These are phyloP conservation scores for Aspergillus sp. DNA, from an alignment of 2,329 filamentous ascomycete genomes.

Conservation along the genomic window DNA sequence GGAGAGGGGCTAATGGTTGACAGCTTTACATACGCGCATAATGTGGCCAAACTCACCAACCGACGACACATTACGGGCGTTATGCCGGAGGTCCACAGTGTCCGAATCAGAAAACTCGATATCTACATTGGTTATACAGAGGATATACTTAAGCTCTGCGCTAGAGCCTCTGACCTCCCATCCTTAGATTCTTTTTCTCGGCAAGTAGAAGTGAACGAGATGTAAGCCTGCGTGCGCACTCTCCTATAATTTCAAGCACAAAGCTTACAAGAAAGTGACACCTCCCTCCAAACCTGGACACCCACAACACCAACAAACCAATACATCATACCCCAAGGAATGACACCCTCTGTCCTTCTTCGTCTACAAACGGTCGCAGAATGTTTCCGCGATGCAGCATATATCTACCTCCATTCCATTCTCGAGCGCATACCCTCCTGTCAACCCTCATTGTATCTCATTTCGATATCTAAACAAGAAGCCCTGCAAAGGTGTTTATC, in stretches of 20 bases:
- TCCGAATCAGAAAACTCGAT: conserved; percentile 25
- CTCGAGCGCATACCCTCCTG: conserved; percentile 12
- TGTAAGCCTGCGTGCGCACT: conserved; percentile 15
- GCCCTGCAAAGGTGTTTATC: conserved; percentile 23
- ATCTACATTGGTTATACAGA: conserved; percentile 35
- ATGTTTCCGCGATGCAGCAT: conserved; percentile 32
- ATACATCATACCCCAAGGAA: conserved; percentile 27
- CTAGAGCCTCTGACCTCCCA: conserved; percentile 27
- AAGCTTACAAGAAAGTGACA: conserved; percentile 19
- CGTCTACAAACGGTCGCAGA: conserved; percentile 31
- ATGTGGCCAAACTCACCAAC: conserved; percentile 29
- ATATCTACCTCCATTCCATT: conserved; percentile 32
- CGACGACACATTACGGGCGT: conserved; percentile 16
- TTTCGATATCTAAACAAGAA: conserved; percentile 21
- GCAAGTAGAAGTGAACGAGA: conserved; percentile 19
- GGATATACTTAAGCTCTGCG: conserved; percentile 28
- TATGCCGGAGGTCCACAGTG: conserved; percentile 14
- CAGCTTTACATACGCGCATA: conserved; percentile 29
- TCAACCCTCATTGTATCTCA: background rate
- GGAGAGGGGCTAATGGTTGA: background rate
- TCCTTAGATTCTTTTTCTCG: conserved; percentile 18
- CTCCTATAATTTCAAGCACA: background rate
- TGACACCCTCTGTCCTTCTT: conserved; percentile 17
- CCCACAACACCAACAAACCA: conserved; percentile 12
- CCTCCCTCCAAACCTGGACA: conserved; percentile 26